Percentiles rank a stretch among this genome's conserved stretches.
These are phyloP conservation scores for Ogataea nitratoaversa DNA, from an alignment of 805 yeast species.

Conservation along the genomic window DNA sequence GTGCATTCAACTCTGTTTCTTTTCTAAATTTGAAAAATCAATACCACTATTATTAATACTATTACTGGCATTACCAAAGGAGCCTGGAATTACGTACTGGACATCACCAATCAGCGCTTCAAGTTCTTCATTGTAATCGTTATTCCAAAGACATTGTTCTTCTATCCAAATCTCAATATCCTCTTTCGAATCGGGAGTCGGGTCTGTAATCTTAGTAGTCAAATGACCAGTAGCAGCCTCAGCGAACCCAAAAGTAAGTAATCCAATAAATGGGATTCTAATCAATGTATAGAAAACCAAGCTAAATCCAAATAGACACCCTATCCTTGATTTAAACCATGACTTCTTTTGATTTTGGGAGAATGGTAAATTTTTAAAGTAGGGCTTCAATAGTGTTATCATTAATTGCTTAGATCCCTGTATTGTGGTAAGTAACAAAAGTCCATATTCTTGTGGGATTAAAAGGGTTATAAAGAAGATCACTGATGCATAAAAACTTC, in stretches of 20 bases:
- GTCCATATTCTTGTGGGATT: slow-evolving; percentile 33
- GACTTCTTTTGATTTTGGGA: slow-evolving; percentile 36
- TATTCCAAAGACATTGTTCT: slow-evolving; percentile 16
- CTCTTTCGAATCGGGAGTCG: slow-evolving; percentile 28
- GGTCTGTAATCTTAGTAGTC: slow-evolving; percentile 49
- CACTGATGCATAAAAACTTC: slow-evolving; percentile 39
- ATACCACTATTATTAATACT: not conserved
- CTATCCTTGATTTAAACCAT: slow-evolving; percentile 53
- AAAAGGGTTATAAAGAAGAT: slow-evolving; percentile 34
- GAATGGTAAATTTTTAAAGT: slow-evolving; percentile 44
- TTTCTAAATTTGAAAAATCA: not conserved
- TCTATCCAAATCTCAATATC: slow-evolving; percentile 10
- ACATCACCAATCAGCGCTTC: slow-evolving; percentile 5
- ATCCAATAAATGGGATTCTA: slow-evolving; percentile 41
- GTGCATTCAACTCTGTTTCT: not conserved
- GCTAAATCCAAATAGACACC: slow-evolving; percentile 54
- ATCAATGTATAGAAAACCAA: slow-evolving; percentile 41
- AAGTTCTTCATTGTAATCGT: slow-evolving; percentile 14
- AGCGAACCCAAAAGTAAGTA: slow-evolving; percentile 48
- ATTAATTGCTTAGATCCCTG: slow-evolving; percentile 44
- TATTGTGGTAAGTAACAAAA: slow-evolving; percentile 38
- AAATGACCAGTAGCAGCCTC: slow-evolving; percentile 51
- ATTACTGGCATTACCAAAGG: not conserved
- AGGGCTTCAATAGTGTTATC: slow-evolving; percentile 46
- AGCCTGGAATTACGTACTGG: not conserved